Base-by-base conservation (phyloP, 441 rosid genomes). In the Pelargonium australe region DNA sequence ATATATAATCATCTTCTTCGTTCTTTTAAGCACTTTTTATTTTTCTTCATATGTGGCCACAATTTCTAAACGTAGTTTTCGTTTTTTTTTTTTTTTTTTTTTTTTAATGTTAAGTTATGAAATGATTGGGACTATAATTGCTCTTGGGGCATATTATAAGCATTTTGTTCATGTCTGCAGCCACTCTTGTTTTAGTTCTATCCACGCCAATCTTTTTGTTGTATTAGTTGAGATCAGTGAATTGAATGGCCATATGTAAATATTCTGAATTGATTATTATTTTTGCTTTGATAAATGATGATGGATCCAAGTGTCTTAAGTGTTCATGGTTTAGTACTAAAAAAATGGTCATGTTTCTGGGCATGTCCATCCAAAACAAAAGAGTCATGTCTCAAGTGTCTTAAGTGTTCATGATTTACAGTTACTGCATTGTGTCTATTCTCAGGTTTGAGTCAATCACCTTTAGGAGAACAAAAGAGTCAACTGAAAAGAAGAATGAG, bases 371-470 rank as follows among this genome's bases (percentile, higher is more conserved):
- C 43, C 10, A 7, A 40, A 40, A 40, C 43, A 40, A 40, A 40
- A 0, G 41, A 37, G 10, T 6, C 10, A 40, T 40, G 63, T 34
- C 40, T 34, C 40, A 31, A 31, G 37, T 31, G 37, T 31, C 5
- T 31, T 4, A 34, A 34, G 40, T 34, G 40, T 34, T 5, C 7
- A 34, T 34, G 13, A 1, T 63, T 47, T 4, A 43, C 47, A n/a
- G 20, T 19, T 62, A 23, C 14, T 41, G 63, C 63, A 13, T 25
- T 20, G 6, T 61, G 4, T 73, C 55, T 19, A 53, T 16, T 57
- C 58, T 49, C 73, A 79, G 82, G 70, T 79, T 79, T 64, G 82
- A 79, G 71, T 76, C 78, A 2, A 67, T 79, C 72, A 74, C 70
- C 41, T 79, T 79, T 66, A 69, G 49, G n/a, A 73, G 82, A 69